A percentile compares a stretch with the other conserved stretches of the same genome.
Conservation (phyloP, 2,329 filamentous ascomycete genomes). For the Sporothrix variecibatus region DNA sequence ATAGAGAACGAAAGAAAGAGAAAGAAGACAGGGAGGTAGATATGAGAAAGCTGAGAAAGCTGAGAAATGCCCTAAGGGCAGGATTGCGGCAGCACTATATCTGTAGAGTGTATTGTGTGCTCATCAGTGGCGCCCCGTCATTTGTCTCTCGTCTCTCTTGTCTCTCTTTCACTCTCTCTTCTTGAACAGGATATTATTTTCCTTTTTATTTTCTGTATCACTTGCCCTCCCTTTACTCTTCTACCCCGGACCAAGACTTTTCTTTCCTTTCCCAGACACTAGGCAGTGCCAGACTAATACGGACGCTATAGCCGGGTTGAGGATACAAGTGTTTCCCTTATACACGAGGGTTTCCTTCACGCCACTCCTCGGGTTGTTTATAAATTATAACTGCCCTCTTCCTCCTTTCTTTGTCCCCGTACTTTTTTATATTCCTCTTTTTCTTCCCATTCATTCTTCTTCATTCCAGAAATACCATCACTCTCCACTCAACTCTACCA, state of each 20-base stretch:
- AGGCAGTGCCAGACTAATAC: conserved; percentile 5
- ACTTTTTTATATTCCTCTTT: background rate
- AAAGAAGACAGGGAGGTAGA: background rate
- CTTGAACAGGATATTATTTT: conserved; percentile 14
- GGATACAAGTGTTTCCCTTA: background rate
- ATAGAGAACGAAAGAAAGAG: background rate
- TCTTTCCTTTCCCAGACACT: background rate
- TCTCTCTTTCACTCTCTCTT: background rate
- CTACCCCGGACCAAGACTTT: conserved; percentile 12
- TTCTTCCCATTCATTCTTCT: background rate
- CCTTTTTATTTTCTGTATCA: conserved; percentile 1
- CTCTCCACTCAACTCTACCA: background rate
- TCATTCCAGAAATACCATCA: background rate
- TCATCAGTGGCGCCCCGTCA: background rate
- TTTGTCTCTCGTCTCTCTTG: background rate
- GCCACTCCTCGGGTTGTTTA: background rate
- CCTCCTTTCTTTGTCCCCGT: background rate
- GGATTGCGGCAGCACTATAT: conserved; percentile 8
- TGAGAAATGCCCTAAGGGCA: background rate
- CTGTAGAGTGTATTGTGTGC: background rate
- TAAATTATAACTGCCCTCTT: conserved; percentile 3
- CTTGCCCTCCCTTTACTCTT: background rate
- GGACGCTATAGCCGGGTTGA: conserved; percentile 12
- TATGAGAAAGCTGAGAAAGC: background rate
- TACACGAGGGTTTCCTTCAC: background rate